These are phyloP conservation scores for Arachis hypogaea DNA, from an alignment of 306 rosid genomes.

Conservation along the genomic window DNA sequence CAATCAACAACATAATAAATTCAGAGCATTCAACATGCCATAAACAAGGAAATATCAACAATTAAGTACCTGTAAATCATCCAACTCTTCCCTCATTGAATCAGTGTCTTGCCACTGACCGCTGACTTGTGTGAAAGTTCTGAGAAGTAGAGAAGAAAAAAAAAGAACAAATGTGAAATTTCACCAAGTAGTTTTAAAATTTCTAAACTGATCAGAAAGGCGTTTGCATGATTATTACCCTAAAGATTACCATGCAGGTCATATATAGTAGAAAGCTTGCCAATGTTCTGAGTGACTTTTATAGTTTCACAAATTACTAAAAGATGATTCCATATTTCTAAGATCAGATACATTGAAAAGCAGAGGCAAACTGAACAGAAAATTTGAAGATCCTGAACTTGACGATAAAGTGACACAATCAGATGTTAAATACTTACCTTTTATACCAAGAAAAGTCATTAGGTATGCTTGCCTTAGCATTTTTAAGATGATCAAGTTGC, in stretches of 20 bases:
- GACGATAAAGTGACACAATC: constrained; percentile 22
- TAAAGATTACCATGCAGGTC: background rate
- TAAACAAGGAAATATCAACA: constrained; percentile 31
- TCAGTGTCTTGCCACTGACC: constrained; percentile 99
- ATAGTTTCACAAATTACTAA: background rate
- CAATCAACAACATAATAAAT: constrained; percentile 32
- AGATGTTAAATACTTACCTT: constrained; percentile 58
- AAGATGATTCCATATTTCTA: background rate
- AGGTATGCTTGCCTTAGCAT: constrained; percentile 98
- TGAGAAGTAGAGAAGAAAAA: constrained; percentile 42
- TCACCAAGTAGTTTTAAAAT: constrained; percentile 29
- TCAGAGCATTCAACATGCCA: constrained; percentile 22
- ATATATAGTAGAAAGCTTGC: background rate
- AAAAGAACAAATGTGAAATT: constrained; percentile 32
- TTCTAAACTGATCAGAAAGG: constrained; percentile 8
- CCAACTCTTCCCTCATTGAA: constrained; percentile 98
- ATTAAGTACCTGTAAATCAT: constrained; percentile 80
- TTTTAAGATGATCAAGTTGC: constrained; percentile 99
- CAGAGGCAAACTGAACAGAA: constrained; percentile 31
- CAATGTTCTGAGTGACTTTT: background rate
- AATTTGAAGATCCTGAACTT: constrained; percentile 30
- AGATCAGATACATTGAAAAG: background rate
- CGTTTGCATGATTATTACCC: constrained; percentile 26
- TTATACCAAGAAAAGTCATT: constrained; percentile 99
- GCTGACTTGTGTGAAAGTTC: constrained; percentile 98